These are phyloP conservation scores for Hemileccinum impolitum DNA, from an alignment of 768 basidiomycete genomes.

Conservation along the genomic window DNA sequence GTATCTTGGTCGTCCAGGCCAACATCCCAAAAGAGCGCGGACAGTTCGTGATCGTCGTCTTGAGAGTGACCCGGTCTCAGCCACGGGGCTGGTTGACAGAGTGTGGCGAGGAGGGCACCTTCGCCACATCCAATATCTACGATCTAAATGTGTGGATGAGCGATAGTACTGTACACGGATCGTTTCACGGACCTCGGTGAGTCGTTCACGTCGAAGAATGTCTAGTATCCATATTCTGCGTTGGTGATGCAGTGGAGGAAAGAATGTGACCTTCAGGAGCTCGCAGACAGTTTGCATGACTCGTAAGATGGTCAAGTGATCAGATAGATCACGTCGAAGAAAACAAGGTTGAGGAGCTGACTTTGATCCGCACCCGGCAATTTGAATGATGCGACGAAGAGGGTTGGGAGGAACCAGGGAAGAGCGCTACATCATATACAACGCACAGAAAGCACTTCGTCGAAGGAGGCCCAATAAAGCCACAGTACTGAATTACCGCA, in stretches of 20 bases:
- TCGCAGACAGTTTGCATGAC: constrained; percentile 18
- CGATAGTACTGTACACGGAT: neutral
- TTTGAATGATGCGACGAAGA: neutral
- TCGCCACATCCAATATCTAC: constrained; percentile 85
- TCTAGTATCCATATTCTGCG: constrained; percentile 71
- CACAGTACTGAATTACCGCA: neutral
- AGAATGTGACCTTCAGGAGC: constrained; percentile 54
- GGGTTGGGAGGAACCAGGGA: neutral
- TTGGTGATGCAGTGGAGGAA: constrained; percentile 65
- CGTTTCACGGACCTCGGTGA: constrained; percentile 44
- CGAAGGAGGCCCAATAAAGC: constrained; percentile 24
- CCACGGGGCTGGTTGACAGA: constrained; percentile 76
- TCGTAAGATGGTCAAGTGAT: neutral
- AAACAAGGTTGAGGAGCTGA: neutral
- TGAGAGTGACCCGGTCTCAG: constrained; percentile 34
- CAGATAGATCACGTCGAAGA: constrained; percentile 3
- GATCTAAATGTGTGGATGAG: constrained; percentile 42
- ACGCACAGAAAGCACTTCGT: constrained; percentile 10
- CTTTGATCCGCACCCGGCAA: neutral
- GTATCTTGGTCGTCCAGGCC: constrained; percentile 37
- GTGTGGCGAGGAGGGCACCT: constrained; percentile 64
- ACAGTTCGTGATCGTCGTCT: constrained; percentile 18
- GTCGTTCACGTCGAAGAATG: constrained; percentile 52
- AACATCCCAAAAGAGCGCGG: constrained; percentile 21
- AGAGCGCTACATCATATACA: constrained; percentile 2